Percentiles rank a stretch among this genome's conserved stretches.
Evolutionary conservation across 805 yeast species (phyloP).

Genomic region (Priceomyces fermenticarens): DNA sequence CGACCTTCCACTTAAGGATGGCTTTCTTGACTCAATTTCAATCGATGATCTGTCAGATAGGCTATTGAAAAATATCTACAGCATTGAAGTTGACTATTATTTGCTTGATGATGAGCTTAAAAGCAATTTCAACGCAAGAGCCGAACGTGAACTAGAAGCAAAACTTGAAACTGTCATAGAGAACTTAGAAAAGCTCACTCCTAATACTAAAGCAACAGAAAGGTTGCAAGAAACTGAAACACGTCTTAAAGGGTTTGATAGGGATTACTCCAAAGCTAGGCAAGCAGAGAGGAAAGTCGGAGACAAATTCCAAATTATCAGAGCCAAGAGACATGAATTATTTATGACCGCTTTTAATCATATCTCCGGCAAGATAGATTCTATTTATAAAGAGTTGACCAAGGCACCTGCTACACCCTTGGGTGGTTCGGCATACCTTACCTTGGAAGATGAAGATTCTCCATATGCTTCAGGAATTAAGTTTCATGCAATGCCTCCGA

Average conservation of each 20-base stretch:
- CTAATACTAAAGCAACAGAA: slow-evolving; percentile 80
- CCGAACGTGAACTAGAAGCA: slow-evolving; percentile 35
- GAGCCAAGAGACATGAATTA: slow-evolving; percentile 52
- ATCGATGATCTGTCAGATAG: slow-evolving; percentile 47
- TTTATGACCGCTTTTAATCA: slow-evolving; percentile 78
- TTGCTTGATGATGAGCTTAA: slow-evolving; percentile 42
- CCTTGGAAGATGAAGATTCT: slow-evolving; percentile 84
- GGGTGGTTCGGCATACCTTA: slow-evolving; percentile 92
- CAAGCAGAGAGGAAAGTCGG: slow-evolving; percentile 54
- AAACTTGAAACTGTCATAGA: slow-evolving; percentile 30
- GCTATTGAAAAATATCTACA: slow-evolving; percentile 38
- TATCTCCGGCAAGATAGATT: slow-evolving; percentile 68
- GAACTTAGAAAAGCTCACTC: slow-evolving; percentile 54
- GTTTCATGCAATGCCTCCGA: slow-evolving; percentile 95
- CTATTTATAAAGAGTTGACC: slow-evolving; percentile 82
- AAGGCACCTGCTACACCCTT: slow-evolving; percentile 65
- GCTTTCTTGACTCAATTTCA: slow-evolving; percentile 59
- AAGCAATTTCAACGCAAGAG: slow-evolving; percentile 36
- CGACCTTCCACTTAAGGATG: slow-evolving; percentile 58
- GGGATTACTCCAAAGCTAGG: slow-evolving; percentile 62
- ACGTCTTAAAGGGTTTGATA: slow-evolving; percentile 57
- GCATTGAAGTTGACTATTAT: slow-evolving; percentile 55
- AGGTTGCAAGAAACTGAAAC: slow-evolving; percentile 67
- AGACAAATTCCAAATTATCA: slow-evolving; percentile 57
- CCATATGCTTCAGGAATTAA: slow-evolving; percentile 82